Evolutionary conservation across 2,329 filamentous ascomycete genomes (phyloP).

Genomic region (Fusarium sp.): DNA sequence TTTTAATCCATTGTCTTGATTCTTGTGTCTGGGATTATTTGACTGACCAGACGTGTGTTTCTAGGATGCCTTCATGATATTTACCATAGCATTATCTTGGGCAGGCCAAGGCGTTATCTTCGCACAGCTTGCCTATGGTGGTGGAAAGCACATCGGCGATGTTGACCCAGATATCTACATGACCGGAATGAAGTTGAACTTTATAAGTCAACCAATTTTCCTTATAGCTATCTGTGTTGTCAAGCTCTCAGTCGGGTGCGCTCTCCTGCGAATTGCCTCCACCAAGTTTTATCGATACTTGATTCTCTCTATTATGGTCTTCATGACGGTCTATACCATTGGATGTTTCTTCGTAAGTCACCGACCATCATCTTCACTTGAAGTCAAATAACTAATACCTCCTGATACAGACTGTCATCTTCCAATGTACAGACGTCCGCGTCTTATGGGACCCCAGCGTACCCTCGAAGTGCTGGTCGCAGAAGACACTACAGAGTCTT

Average conservation of each 20-base stretch:
- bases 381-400: not conserved
- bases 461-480: conserved; percentile 55
- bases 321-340: conserved; percentile 49
- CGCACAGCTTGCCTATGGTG: conserved; percentile 55
- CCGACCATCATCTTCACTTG: fast-evolving
- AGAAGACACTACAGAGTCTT: conserved; percentile 52
- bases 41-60: not conserved
- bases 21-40: no score
- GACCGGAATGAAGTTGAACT: conserved; percentile 55
- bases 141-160: conserved; percentile 58
- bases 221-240: conserved; percentile 54
- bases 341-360: conserved; percentile 51
- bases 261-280: conserved; percentile 54
- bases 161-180: conserved; percentile 50
- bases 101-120: conserved; percentile 54
- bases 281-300: conserved; percentile 50
- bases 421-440: conserved; percentile 60
- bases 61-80: conserved; percentile 48
- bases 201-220: conserved; percentile 57
- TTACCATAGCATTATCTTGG: conserved; percentile 48
- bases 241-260: conserved; percentile 56
- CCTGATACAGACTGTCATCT: conserved; percentile 52
- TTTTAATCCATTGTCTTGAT: not conserved
- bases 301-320: conserved; percentile 52
- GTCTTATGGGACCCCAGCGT: conserved; percentile 57